Evolutionary conservation across 108 stramenopile species (phyloP), one percentile per base, ranked within the genome.

Genomic region (Fragilariopsis cylindrus): DNA sequence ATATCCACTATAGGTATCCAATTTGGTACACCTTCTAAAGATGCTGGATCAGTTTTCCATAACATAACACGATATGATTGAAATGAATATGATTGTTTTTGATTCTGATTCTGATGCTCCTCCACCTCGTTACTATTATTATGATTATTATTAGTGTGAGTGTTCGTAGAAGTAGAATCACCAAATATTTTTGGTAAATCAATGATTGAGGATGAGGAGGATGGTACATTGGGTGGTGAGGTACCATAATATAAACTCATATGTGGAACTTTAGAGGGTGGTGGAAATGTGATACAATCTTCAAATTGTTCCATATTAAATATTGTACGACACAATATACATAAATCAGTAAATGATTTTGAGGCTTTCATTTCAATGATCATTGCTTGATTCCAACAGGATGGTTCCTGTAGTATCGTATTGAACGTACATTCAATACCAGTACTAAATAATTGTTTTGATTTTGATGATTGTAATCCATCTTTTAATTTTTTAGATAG

Each of bases 231-330:
- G 4, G 7, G 13, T 13, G 62, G 62, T 7, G 62, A 63, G 0
- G 16, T 40, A n/a, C 62, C 62, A 12, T 63, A 63, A 45, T 41
- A 63, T 44, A 63, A 63, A 63, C 62, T 63, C 62, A 63, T 63
- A 44, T 63, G 62, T 44, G 62, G 62, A n/a, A 63, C 62, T 44
- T 44, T 40, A 0, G 42, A n/a, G 1, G 62, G 62, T 12, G 62
- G 62, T 16, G 62, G 62, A 63, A 63, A 63, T 5, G 42, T 45
- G 13, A 63, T 7, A 13, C 30, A 57, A n/a, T 57, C 57, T 9
- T 52, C 50, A 9, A 13, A 13, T 13, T 52, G 12, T 63, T 63
- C 62, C 42, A 63, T n/a, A 43, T 43, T 43, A 21, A 63, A 43
- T n/a, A 63, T 8, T 0, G n/a, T 21, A 4, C 62, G 62, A n/a